phyloP scores from a whole-genome alignment of 805 yeast genomes.

The Kodamaea lidongshanica region DNA sequence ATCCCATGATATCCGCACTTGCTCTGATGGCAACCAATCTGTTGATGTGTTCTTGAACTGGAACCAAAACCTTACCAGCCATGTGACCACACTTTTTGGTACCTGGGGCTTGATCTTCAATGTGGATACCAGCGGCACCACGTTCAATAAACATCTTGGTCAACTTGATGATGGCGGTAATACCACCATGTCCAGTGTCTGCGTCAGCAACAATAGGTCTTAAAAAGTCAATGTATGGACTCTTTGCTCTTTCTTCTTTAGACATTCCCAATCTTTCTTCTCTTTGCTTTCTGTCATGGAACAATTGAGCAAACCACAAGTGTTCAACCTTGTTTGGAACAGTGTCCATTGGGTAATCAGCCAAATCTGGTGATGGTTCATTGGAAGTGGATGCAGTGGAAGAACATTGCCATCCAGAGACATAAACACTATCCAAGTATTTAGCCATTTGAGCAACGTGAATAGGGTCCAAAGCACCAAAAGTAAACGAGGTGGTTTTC shows the following conservation, averaged over 20 bases:
- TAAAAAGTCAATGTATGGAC: constrained; percentile 75
- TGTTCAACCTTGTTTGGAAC: constrained; percentile 98
- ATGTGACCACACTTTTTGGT: constrained; percentile 98
- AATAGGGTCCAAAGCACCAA: constrained; percentile 94
- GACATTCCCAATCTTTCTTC: constrained; percentile 68
- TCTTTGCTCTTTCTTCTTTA: constrained; percentile 58
- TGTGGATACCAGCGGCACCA: constrained; percentile 98
- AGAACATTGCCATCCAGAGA: constrained; percentile 98
- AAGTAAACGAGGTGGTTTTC: constrained; percentile 77
- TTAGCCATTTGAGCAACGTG: constrained; percentile 97
- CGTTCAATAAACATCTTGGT: constrained; percentile 94
- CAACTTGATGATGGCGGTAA: constrained; percentile 91
- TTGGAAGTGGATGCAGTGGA: constrained; percentile 96
- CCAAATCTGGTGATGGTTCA: constrained; percentile 97
- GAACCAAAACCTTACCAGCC: constrained; percentile 98
- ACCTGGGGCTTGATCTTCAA: constrained; percentile 98
- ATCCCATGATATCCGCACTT: constrained; percentile 88
- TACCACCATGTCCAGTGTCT: constrained; percentile 98
- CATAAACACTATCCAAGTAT: constrained; percentile 86
- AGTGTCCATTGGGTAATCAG: constrained; percentile 97
- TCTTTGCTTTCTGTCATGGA: constrained; percentile 95
- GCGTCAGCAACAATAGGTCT: constrained; percentile 97
- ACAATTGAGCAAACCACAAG: constrained; percentile 90
- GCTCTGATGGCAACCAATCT: constrained; percentile 91
- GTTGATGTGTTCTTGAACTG: constrained; percentile 95